phyloP scores from a whole-genome alignment of 257 asterid species.

The Mitragyna speciosa region DNA sequence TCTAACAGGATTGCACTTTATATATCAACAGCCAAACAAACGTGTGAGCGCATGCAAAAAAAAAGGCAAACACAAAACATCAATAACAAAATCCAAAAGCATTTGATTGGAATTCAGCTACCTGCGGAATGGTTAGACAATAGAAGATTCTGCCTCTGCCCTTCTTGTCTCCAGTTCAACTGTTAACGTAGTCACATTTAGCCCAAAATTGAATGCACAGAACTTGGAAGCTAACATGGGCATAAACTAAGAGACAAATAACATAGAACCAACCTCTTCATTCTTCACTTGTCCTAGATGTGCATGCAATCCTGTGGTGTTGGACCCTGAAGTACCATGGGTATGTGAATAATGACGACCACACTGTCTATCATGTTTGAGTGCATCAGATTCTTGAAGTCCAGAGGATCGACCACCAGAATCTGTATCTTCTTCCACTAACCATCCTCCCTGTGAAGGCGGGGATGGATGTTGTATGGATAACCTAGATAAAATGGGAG shows the following conservation, averaged over 20 bases:
- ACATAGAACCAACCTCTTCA: conserved; percentile 57
- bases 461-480: conserved; percentile 53
- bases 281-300: conserved; percentile 47
- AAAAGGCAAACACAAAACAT: not conserved
- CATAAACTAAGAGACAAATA: conserved; percentile 16
- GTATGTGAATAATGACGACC: conserved; percentile 46
- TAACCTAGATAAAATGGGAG: conserved; percentile 59
- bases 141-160: conserved; percentile 36
- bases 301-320: conserved; percentile 35
- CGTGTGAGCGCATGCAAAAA: no score
- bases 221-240: not conserved
- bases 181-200: conserved; percentile 33
- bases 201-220: conserved; percentile 15
- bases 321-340: conserved; percentile 42
- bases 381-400: conserved; percentile 42
- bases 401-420: conserved; percentile 44
- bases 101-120: conserved; percentile 14
- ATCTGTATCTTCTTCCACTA: conserved; percentile 51
- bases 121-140: conserved; percentile 44
- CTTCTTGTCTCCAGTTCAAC: conserved; percentile 41
- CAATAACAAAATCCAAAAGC: not conserved
- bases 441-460: conserved; percentile 66
- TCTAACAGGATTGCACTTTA: not conserved
- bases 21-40: not conserved
- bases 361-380: conserved; percentile 44